Percentiles rank a stretch among this genome's conserved stretches.
Conservation (phyloP, 768 basidiomycete genomes). For the Suillus spraguei region DNA sequence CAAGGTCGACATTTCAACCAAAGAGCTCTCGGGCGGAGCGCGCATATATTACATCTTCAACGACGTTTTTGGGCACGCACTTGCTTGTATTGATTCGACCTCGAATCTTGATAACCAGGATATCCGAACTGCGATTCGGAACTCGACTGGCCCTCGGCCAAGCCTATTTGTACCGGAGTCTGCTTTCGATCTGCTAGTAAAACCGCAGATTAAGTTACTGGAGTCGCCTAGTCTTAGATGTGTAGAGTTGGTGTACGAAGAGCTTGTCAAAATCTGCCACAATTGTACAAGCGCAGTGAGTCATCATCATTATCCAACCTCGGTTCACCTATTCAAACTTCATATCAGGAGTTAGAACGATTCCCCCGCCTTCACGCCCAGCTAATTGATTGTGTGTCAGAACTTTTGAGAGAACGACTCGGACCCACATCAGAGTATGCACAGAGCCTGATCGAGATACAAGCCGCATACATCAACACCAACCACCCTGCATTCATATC, state of each 20-base stretch:
- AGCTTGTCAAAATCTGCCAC: conserved; percentile 98
- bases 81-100: conserved; percentile 88
- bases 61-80: conserved; percentile 93
- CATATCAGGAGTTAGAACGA: conserved; percentile 82
- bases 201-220: conserved; percentile 96
- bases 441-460: conserved; percentile 93
- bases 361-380: conserved; percentile 94
- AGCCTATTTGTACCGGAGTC: conserved; percentile 97
- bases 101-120: conserved; percentile 91
- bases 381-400: conserved; percentile 95
- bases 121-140: conserved; percentile 97
- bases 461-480: conserved; percentile 99
- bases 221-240: conserved; percentile 94
- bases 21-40: conserved; percentile 97
- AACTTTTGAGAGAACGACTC: conserved; percentile 90
- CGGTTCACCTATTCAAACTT: conserved; percentile 1
- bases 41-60: conserved; percentile 99
- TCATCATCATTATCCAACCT: conserved; percentile 14
- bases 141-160: conserved; percentile 95
- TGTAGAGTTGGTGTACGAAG: conserved; percentile 98
- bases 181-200: conserved; percentile 95
- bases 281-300: conserved; percentile 90
- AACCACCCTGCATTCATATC: conserved; percentile 95
- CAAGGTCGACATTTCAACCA: conserved; percentile 94
- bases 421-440: conserved; percentile 98